phyloP scores from a whole-genome alignment of 148 eudicot genomes.

The Chenopodium album region DNA sequence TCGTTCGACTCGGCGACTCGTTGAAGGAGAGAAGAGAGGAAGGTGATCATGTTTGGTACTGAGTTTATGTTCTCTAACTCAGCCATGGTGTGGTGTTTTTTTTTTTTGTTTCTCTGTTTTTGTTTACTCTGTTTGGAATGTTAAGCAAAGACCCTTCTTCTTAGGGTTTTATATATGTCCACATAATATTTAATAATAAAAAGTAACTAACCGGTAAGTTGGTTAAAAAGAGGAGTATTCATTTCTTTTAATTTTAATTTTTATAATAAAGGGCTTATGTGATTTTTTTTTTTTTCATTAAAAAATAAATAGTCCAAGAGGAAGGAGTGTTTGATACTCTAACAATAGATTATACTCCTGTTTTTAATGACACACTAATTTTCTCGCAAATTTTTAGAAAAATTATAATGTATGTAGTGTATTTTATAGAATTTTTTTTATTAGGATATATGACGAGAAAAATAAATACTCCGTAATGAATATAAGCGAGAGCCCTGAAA shows the following conservation, averaged over 20 bases:
- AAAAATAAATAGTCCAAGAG: too few species aligned
- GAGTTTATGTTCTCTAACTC: slow-evolving; percentile 40
- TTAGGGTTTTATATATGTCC: slow-evolving; percentile 13
- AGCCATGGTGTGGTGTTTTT: slow-evolving; percentile 26
- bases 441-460: too few species aligned
- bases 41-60: slow-evolving; percentile 52
- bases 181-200: background rate
- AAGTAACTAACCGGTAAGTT: slow-evolving; percentile 9
- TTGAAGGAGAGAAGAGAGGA: slow-evolving; percentile 62
- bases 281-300: too few species aligned
- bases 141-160: slow-evolving; percentile 14
- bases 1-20: slow-evolving; percentile 64
- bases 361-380: too few species aligned
- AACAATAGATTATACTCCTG: too few species aligned
- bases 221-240: background rate
- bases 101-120: background rate
- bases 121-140: background rate
- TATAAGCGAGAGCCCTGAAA: too few species aligned
- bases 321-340: too few species aligned
- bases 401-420: too few species aligned
- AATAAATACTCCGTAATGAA: too few species aligned
- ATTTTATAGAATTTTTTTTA: too few species aligned
- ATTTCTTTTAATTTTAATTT: background rate
- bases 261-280: background rate
- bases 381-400: too few species aligned